A percentile compares a stretch with the other conserved stretches of the same genome.
These are phyloP conservation scores for Cubamyces sp. DNA, from an alignment of 768 basidiomycete genomes.

Conservation along the genomic window DNA sequence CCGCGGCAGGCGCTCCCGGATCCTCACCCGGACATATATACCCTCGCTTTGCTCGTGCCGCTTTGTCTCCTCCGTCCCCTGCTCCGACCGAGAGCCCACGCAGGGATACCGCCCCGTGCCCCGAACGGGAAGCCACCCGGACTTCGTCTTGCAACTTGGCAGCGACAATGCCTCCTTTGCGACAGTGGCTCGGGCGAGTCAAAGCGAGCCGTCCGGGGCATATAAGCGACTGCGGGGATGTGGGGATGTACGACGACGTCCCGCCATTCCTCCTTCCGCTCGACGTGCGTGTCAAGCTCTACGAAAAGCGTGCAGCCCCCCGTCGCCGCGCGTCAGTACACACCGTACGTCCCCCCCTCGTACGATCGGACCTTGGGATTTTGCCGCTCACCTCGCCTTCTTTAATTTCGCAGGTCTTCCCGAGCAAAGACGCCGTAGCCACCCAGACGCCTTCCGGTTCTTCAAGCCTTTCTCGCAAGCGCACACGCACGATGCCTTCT, in stretches of 20 bases:
- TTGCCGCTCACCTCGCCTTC: background rate
- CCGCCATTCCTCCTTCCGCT: slow-evolving; percentile 24
- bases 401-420: background rate
- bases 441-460: background rate
- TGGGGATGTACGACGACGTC: slow-evolving; percentile 12
- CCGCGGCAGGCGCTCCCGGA: background rate
- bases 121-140: background rate
- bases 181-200: slow-evolving; percentile 9
- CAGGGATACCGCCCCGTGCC: background rate
- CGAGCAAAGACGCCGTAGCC: slow-evolving; percentile 1
- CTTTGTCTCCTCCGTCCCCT: slow-evolving; percentile 10
- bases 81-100: background rate
- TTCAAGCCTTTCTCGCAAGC: background rate
- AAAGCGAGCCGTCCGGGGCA: slow-evolving; percentile 6
- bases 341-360: background rate
- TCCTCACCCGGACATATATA: slow-evolving; percentile 11
- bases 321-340: slow-evolving; percentile 1
- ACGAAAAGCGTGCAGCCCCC: background rate
- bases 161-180: slow-evolving; percentile 17
- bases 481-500: slow-evolving; percentile 21
- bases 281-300: slow-evolving; percentile 14
- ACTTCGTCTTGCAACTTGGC: background rate
- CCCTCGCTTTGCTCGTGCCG: slow-evolving; percentile 10
- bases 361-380: background rate
- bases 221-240: slow-evolving; percentile 8